phyloP scores from a whole-genome alignment of 768 basidiomycete species.

The Sutorius australiensis region DNA sequence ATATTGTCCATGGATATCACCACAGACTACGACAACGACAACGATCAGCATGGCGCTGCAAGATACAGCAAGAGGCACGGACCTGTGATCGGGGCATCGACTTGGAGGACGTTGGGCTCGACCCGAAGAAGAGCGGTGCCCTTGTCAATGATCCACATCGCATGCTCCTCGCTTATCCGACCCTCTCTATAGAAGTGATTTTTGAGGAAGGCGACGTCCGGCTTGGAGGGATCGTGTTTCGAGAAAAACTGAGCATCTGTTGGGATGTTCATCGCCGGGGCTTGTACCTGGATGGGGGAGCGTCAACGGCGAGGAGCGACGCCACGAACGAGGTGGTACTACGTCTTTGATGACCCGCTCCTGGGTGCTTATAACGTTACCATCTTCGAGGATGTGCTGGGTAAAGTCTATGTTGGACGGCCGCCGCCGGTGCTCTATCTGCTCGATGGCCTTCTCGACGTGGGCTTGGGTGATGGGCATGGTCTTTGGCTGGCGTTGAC shows the following conservation, averaged over 20 bases:
- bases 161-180: slow-evolving; percentile 89
- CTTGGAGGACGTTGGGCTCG: slow-evolving; percentile 88
- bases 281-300: slow-evolving; percentile 71
- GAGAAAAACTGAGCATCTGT: slow-evolving; percentile 95
- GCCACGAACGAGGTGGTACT: slow-evolving; percentile 20
- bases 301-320: slow-evolving; percentile 7
- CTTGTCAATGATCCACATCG: slow-evolving; percentile 87
- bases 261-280: slow-evolving; percentile 90
- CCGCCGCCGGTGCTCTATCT: slow-evolving; percentile 40
- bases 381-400: slow-evolving; percentile 90
- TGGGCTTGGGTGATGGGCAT: slow-evolving; percentile 36
- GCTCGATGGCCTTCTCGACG: slow-evolving; percentile 34
- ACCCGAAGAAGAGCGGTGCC: slow-evolving; percentile 77
- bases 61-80: neutral
- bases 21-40: slow-evolving; percentile 66
- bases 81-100: slow-evolving; percentile 99
- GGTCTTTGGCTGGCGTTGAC: slow-evolving; percentile 7
- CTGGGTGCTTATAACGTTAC: slow-evolving; percentile 85
- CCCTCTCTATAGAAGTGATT: slow-evolving; percentile 99
- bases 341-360: slow-evolving; percentile 97
- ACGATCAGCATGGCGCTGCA: neutral
- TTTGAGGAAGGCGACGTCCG: slow-evolving; percentile 94
- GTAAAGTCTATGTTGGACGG: slow-evolving; percentile 82
- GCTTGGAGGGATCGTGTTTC: slow-evolving; percentile 77
- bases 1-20: slow-evolving; percentile 99